These are phyloP conservation scores for Colletotrichum lindemuthianum DNA, from an alignment of 2,329 filamentous ascomycete species.

Conservation along the genomic window DNA sequence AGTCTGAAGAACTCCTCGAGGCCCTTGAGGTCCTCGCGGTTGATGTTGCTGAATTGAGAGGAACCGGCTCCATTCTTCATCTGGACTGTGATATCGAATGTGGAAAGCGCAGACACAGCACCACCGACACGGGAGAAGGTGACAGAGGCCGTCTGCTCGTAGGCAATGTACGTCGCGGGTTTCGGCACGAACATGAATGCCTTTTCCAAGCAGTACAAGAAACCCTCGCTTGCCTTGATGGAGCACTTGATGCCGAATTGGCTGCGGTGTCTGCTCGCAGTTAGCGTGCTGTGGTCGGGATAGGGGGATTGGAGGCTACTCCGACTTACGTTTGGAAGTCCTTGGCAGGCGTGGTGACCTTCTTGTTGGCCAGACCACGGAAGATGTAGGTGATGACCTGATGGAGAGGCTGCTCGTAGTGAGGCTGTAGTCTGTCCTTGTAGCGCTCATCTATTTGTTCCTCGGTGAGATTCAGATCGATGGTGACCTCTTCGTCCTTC, in stretches of 20 bases:
- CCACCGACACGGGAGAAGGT: constrained; percentile 97
- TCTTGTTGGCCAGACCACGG: constrained; percentile 92
- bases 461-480: constrained; percentile 96
- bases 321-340: constrained; percentile 79
- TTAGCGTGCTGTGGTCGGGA: constrained; percentile 39
- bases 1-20: constrained; percentile 98
- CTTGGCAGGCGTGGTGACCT: constrained; percentile 91
- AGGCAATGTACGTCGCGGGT: constrained; percentile 95
- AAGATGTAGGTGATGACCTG: constrained; percentile 96
- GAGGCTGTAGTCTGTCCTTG: constrained; percentile 85
- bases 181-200: constrained; percentile 99
- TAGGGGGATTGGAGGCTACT: constrained; percentile 3
- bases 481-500: constrained; percentile 94
- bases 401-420: constrained; percentile 94
- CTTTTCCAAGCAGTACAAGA: constrained; percentile 96
- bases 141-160: constrained; percentile 90
- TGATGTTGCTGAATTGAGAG: constrained; percentile 99
- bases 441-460: constrained; percentile 86
- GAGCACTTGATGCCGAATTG: constrained; percentile 98
- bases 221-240: constrained; percentile 99
- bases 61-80: constrained; percentile 89
- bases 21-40: constrained; percentile 94
- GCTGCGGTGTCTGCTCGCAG: constrained; percentile 75
- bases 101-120: constrained; percentile 91
- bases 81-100: constrained; percentile 94